phyloP scores from a whole-genome alignment of 129 eudicot species.

The Lactuca saligna region DNA sequence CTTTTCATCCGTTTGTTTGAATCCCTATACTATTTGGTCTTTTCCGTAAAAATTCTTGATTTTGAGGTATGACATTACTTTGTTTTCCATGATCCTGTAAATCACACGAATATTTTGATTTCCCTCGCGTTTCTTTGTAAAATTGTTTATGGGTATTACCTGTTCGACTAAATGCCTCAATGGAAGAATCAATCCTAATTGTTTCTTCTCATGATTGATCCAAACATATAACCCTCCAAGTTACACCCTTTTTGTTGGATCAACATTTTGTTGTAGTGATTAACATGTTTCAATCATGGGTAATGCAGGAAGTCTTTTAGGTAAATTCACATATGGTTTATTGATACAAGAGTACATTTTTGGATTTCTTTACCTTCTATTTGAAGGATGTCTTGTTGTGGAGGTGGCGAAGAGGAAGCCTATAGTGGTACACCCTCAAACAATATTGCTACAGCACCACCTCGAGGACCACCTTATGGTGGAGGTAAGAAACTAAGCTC shows the following conservation, averaged over 20 bases:
- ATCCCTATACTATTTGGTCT: background rate
- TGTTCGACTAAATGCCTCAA: conserved; percentile 32
- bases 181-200: background rate
- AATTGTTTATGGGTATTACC: conserved; percentile 6
- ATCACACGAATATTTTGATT: conserved; percentile 3
- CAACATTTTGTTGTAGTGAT: conserved; percentile 16
- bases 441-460: conserved; percentile 57
- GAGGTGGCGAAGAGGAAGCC: conserved; percentile 80
- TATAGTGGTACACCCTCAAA: conserved; percentile 57
- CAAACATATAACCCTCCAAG: background rate
- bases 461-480: conserved; percentile 42
- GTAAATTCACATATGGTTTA: conserved; percentile 25
- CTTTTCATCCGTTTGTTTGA: conserved; percentile 6
- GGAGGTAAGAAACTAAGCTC: conserved; percentile 32
- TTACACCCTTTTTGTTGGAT: conserved; percentile 10
- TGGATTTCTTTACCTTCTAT: conserved; percentile 23
- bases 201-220: background rate
- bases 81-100: conserved; percentile 7
- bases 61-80: conserved; percentile 27
- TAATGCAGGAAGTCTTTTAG: conserved; percentile 24
- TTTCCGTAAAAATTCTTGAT: conserved; percentile 10
- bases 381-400: conserved; percentile 84
- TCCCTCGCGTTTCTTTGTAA: background rate
- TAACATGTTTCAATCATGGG: conserved; percentile 19
- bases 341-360: conserved; percentile 8